Evolutionary conservation across 768 basidiomycete genomes (phyloP).

Genomic region (Boletus pseudo-olivaceus): DNA sequence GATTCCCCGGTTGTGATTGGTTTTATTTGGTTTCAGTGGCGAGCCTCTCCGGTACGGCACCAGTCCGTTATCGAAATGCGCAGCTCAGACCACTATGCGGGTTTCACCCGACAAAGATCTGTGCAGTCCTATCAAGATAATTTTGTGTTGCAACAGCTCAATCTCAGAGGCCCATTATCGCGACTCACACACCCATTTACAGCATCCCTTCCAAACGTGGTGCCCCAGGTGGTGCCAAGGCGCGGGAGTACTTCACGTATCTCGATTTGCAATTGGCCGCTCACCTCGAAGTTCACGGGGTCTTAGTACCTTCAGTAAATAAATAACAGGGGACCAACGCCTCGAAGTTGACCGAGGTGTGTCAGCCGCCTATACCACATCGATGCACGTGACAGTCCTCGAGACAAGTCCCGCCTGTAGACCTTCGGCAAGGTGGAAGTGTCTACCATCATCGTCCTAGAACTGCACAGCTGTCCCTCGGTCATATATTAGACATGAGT

Average conservation of each 20-base stretch:
- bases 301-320: no score
- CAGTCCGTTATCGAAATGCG: neutral
- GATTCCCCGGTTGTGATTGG: slow-evolving; percentile 17
- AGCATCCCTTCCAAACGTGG: neutral
- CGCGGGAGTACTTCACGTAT: neutral
- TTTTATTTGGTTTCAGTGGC: slow-evolving; percentile 30
- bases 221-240: no score
- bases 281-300: no score
- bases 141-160: neutral
- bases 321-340: no score
- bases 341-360: no score
- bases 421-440: no score
- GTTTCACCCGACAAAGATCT: neutral
- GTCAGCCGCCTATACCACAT: no score
- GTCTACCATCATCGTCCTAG: neutral
- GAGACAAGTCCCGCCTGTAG: no score
- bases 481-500: slow-evolving; percentile 12
- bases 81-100: neutral
- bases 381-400: no score
- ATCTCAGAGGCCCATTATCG: neutral
- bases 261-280: neutral
- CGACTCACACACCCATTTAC: neutral
- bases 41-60: neutral
- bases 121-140: neutral
- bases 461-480: neutral